Base-by-base conservation (phyloP, 257 asterid species). In the Fraxinus pennsylvanica region DNA sequence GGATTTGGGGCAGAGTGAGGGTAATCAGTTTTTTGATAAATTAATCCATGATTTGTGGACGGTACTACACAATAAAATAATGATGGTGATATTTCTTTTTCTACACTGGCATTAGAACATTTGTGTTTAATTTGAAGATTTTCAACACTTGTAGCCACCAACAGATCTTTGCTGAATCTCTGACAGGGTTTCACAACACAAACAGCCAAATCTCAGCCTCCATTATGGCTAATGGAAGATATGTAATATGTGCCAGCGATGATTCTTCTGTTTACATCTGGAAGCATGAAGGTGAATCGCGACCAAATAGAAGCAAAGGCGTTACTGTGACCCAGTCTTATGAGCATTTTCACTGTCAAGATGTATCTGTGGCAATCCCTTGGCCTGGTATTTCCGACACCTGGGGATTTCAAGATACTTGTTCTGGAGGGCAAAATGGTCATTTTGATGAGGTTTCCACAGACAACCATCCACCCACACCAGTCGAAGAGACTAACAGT, bases 121-220 rank as follows among this genome's bases (percentile, higher is more conserved):
- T 3, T 45, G 25, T 65, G 15, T 78, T 71, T 68, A 39, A 43
- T 72, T 57, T 77, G 15, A 36, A 75, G 68, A 66, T 50, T 54
- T 30, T 13, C 30, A 6, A 41, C 47, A 67, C 38, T 50, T 50
- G 52, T 68, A 8, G 72, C 68, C 54, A 73, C 68, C 38, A 54
- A 59, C 1, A 59, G 78, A 70, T 43, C 68, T 66, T 5, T 81
- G 80, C 41, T 74, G 52, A 80, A 69, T 38, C 73, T 82, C 71
- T 79, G 76, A 81, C 91, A 93, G 99, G 99, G 22, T 92, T 96
- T 76, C 97, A 86, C 36, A 96, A 96, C 81, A 85, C 96, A 5
- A 88, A 87, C 86, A 96, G 97, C 87, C 99, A 92, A 88, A 96
- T 93, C 36, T 93, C 98, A 57, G 97, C 97, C 71, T 96, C 98